These are phyloP conservation scores for Macrocybe gigantea DNA, from an alignment of 768 basidiomycete species.

Conservation along the genomic window DNA sequence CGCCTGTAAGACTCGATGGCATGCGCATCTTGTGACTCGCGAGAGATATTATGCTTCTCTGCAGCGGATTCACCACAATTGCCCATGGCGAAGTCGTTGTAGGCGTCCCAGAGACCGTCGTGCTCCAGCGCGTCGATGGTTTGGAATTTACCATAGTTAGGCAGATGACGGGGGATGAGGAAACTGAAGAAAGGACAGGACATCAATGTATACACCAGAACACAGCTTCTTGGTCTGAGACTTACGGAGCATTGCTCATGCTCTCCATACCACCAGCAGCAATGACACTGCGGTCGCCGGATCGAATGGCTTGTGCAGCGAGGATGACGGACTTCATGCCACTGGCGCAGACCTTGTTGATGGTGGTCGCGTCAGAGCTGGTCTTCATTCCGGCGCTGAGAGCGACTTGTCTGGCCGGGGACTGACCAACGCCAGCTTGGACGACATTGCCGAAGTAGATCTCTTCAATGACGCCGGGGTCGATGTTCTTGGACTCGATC, in stretches of 20 bases:
- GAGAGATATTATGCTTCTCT: constrained; percentile 73
- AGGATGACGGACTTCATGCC: constrained; percentile 96
- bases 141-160: constrained; percentile 84
- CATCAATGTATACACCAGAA: no score
- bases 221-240: constrained; percentile 10
- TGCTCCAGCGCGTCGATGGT: constrained; percentile 81
- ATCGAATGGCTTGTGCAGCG: constrained; percentile 84
- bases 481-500: constrained; percentile 71
- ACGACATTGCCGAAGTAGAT: constrained; percentile 97
- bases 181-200: constrained; percentile 41
- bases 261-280: constrained; percentile 98
- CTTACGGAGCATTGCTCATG: constrained; percentile 98
- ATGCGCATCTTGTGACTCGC: constrained; percentile 85
- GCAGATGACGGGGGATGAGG: constrained; percentile 76
- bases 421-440: constrained; percentile 96
- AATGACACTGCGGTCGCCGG: constrained; percentile 81
- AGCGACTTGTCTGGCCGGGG: constrained; percentile 97
- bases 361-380: constrained; percentile 92
- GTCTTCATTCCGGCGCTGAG: constrained; percentile 79
- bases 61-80: constrained; percentile 91
- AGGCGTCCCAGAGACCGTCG: constrained; percentile 96
- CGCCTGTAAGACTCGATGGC: constrained; percentile 95
- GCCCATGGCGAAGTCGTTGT: constrained; percentile 98
- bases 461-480: constrained; percentile 85
- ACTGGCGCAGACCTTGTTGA: constrained; percentile 99